phyloP scores from a whole-genome alignment of 1,139 yeast species.

The Yamadazyma pseudoaaseri region DNA sequence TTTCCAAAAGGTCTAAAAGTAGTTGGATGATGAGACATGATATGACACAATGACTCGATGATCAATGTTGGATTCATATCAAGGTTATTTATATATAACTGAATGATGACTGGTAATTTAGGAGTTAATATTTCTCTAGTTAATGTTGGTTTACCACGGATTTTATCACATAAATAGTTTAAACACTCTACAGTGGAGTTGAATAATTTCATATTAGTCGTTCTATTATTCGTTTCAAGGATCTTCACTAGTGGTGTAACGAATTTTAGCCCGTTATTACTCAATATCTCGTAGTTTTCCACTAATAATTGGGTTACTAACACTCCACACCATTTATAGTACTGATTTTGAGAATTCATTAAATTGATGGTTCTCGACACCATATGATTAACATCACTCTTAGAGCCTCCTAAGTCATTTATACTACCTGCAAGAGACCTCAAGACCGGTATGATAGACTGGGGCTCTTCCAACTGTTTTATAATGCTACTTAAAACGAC shows the following conservation, averaged over 20 bases:
- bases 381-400: conserved; percentile 56
- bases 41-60: conserved; percentile 47
- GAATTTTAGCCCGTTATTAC: conserved; percentile 60
- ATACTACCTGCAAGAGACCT: conserved; percentile 28
- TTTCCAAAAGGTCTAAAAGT: conserved; percentile 79
- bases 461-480: conserved; percentile 36
- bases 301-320: conserved; percentile 52
- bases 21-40: conserved; percentile 64
- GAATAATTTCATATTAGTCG: conserved; percentile 40
- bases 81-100: conserved; percentile 49
- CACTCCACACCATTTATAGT: conserved; percentile 63
- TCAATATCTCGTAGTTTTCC: conserved; percentile 51
- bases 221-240: conserved; percentile 50
- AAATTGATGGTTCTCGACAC: conserved; percentile 56
- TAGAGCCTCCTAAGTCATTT: conserved; percentile 39
- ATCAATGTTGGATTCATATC: conserved; percentile 37
- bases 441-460: conserved; percentile 34
- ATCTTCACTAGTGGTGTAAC: conserved; percentile 55
- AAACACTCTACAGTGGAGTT: conserved; percentile 51
- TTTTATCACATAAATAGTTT: conserved; percentile 48
- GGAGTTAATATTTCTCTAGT: conserved; percentile 87
- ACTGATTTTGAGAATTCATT: conserved; percentile 47
- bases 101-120: conserved; percentile 61
- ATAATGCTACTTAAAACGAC: conserved; percentile 34
- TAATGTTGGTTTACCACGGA: conserved; percentile 79